Evolutionary conservation across 345 rosid species (phyloP).

Genomic region (Eucalyptus lansdowneana): DNA sequence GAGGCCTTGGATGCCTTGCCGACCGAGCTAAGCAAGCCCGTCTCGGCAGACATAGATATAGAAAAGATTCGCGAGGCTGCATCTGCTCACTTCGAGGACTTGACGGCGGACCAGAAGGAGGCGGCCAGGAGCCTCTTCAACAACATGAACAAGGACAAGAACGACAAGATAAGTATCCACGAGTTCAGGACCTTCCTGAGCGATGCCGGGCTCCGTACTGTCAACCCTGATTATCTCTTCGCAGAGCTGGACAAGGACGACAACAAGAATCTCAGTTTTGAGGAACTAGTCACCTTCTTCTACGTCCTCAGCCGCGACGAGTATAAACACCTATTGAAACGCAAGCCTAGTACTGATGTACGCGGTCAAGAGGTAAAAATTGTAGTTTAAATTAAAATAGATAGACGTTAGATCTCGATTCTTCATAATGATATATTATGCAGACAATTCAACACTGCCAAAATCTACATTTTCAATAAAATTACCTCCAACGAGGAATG

Average conservation of each 20-base stretch:
- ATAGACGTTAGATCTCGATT: not conserved
- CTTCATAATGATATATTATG: not conserved
- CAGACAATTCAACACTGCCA: not conserved
- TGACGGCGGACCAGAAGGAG: not conserved
- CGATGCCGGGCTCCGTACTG: no score
- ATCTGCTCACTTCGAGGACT: not conserved
- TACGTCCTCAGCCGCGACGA: not conserved
- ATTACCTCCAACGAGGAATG: no score
- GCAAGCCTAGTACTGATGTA: not conserved
- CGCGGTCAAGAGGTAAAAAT: not conserved
- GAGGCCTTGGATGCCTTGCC: no score
- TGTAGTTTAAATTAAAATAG: not conserved
- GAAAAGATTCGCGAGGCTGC: not conserved
- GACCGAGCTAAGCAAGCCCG: no score
- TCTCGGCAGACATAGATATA: not conserved
- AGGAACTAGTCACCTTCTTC: not conserved
- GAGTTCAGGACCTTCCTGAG: not conserved
- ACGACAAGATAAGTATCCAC: rapidly evolving
- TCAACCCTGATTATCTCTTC: not conserved
- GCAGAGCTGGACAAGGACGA: not conserved
- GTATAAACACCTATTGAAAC: not conserved
- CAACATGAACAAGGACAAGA: not conserved
- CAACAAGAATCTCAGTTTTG: not conserved
- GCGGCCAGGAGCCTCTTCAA: not conserved
- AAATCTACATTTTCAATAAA: no score